Conservation (phyloP, 345 rosid genomes). For the Eutrema yunnanense region DNA sequence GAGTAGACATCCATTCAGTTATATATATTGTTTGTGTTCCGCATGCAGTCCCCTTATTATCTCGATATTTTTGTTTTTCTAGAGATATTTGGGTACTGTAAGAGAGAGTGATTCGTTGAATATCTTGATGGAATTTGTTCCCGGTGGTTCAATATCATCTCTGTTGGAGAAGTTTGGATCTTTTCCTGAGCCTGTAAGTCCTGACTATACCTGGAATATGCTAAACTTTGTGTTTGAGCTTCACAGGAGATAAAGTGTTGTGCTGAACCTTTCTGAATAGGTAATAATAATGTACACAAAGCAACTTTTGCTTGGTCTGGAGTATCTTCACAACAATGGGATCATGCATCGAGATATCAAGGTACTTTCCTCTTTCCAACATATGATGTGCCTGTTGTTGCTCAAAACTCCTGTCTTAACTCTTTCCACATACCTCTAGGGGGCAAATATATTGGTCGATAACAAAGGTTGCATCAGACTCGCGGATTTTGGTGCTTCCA, state of each 20-base stretch:
- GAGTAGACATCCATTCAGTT: constrained; percentile 25
- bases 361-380: constrained; percentile 31
- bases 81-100: constrained; percentile 83
- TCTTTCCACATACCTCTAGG: constrained; percentile 37
- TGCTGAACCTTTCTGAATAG: constrained; percentile 25
- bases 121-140: constrained; percentile 73
- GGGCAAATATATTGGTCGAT: constrained; percentile 90
- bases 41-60: not conserved
- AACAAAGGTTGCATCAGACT: constrained; percentile 87
- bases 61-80: not conserved
- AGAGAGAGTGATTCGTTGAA: constrained; percentile 68
- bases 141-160: constrained; percentile 85
- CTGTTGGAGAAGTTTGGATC: constrained; percentile 78
- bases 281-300: constrained; percentile 72
- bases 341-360: constrained; percentile 90
- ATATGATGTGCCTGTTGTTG: not conserved
- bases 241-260: not conserved
- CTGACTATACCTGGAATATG: constrained; percentile 5
- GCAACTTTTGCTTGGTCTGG: constrained; percentile 61
- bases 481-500: constrained; percentile 94
- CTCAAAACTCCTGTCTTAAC: not conserved
- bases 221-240: constrained; percentile 3
- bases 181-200: constrained; percentile 76
- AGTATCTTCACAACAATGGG: constrained; percentile 75
- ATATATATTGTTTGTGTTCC: not conserved